phyloP scores from a whole-genome alignment of 2,329 filamentous ascomycete genomes.

The Paecilomyces sp. region DNA sequence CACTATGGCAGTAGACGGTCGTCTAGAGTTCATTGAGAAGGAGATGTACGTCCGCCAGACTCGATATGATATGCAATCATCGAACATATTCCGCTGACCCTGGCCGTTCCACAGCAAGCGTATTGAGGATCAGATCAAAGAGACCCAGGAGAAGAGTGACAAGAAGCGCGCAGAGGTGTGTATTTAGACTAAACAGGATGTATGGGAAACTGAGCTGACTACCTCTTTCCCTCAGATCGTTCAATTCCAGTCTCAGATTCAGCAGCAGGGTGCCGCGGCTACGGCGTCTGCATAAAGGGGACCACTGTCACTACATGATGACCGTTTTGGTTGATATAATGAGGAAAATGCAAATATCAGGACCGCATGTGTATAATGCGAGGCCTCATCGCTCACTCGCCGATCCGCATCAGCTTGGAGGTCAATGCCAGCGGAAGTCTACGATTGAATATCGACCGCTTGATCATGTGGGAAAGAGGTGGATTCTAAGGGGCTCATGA shows the following conservation, averaged over 20 bases:
- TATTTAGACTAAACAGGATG: background rate
- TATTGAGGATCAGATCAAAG: conserved; percentile 59
- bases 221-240: conserved; percentile 21
- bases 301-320: background rate
- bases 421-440: too few relatives aligned
- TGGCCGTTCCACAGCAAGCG: conserved; percentile 45
- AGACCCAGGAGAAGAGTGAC: conserved; percentile 58
- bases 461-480: too few relatives aligned
- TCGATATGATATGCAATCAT: background rate
- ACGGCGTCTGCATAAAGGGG: background rate
- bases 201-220: conserved; percentile 9
- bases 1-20: conserved; percentile 79
- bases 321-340: background rate
- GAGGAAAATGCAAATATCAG: too few relatives aligned
- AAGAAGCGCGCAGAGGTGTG: conserved; percentile 58
- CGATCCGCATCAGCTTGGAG: too few relatives aligned
- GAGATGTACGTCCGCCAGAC: conserved; percentile 65
- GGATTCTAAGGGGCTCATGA: too few relatives aligned
- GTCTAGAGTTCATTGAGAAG: conserved; percentile 85
- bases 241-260: conserved; percentile 27
- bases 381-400: too few relatives aligned
- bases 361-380: too few relatives aligned
- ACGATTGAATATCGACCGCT: too few relatives aligned
- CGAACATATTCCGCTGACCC: conserved; percentile 1
- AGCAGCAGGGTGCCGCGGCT: conserved; percentile 7